These are phyloP conservation scores for Pichia nanzhaoensis DNA, from an alignment of 805 yeast genomes.

Conservation along the genomic window DNA sequence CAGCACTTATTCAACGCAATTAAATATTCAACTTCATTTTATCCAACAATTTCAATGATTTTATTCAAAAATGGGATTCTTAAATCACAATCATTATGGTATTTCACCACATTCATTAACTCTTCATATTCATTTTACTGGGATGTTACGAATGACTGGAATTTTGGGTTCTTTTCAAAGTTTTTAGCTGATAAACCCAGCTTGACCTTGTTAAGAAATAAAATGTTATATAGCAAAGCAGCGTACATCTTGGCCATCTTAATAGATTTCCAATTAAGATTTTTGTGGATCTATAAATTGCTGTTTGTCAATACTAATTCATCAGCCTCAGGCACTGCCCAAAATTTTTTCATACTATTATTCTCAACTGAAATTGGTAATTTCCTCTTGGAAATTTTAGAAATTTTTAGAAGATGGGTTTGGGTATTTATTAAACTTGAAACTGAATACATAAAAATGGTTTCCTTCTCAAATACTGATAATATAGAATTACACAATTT, in stretches of 20 bases:
- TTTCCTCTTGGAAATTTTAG: conserved; percentile 63
- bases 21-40: conserved; percentile 62
- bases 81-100: conserved; percentile 36
- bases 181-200: conserved; percentile 17
- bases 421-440: conserved; percentile 88
- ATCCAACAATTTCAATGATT: conserved; percentile 42
- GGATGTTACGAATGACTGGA: conserved; percentile 93
- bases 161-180: conserved; percentile 45
- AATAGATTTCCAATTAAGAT: conserved; percentile 61
- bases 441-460: conserved; percentile 47
- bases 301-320: conserved; percentile 1
- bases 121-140: conserved; percentile 77
- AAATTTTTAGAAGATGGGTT: conserved; percentile 75
- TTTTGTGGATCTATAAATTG: conserved; percentile 64
- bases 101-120: conserved; percentile 43
- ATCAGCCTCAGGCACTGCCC: conserved; percentile 5
- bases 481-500: conserved; percentile 22
- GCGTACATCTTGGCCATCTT: conserved; percentile 52
- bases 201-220: conserved; percentile 25
- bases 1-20: conserved; percentile 63
- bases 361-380: conserved; percentile 50
- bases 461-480: conserved; percentile 11
- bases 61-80: conserved; percentile 24
- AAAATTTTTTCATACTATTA: conserved; percentile 21
- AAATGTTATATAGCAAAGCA: conserved; percentile 25